phyloP scores from a whole-genome alignment of 2,329 filamentous ascomycete species.

The Apiospora kogelbergensis region DNA sequence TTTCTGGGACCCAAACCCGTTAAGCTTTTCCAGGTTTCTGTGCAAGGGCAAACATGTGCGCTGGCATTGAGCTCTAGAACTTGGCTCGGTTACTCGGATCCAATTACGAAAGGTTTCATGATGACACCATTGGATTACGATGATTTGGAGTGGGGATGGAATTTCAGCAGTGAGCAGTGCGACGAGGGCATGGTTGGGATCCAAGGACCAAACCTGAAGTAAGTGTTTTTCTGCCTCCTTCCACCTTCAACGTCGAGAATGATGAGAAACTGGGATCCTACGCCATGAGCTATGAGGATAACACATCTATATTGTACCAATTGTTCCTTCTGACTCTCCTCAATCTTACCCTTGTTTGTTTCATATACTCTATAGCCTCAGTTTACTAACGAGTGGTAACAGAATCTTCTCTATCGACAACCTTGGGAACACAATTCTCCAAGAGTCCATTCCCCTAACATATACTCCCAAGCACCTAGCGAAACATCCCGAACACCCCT shows the following conservation, averaged over 20 bases:
- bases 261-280: conserved; percentile 67
- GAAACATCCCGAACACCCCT: conserved; percentile 80
- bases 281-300: conserved; percentile 55
- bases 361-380: background rate
- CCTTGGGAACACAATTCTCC: conserved; percentile 79
- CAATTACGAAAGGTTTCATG: conserved; percentile 83
- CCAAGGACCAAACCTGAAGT: conserved; percentile 85
- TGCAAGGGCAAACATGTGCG: conserved; percentile 81
- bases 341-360: conserved; percentile 24
- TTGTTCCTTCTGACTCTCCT: conserved; percentile 89
- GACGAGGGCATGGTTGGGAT: conserved; percentile 93
- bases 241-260: conserved; percentile 39
- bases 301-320: conserved; percentile 67
- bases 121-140: conserved; percentile 89
- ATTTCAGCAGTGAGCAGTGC: conserved; percentile 93
- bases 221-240: conserved; percentile 37
- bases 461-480: conserved; percentile 90
- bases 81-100: conserved; percentile 94
- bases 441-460: conserved; percentile 80
- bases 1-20: conserved; percentile 91
- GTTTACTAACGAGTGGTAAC: conserved; percentile 33
- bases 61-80: conserved; percentile 88
- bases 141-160: conserved; percentile 90
- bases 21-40: conserved; percentile 86
- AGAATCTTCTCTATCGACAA: conserved; percentile 92